A percentile compares a stretch with the other conserved stretches of the same genome.
Evolutionary conservation across 2,329 filamentous ascomycete species (phyloP).

Genomic region (Aspergillus fumigatus): DNA sequence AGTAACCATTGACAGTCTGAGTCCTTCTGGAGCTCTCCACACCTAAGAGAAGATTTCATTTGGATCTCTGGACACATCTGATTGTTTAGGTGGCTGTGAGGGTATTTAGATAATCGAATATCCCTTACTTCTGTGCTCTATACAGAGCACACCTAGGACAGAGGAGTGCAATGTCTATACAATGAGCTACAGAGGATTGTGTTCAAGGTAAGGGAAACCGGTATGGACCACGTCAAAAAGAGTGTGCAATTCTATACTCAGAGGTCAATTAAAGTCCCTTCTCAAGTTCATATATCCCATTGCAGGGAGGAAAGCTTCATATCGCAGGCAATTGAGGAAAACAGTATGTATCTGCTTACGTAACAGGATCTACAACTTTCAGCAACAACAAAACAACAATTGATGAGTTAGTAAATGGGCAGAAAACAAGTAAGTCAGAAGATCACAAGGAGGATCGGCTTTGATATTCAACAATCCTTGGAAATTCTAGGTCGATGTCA

Average conservation of each 20-base stretch:
- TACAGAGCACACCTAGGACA: neutral
- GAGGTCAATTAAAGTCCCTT: neutral
- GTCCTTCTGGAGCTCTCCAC: neutral
- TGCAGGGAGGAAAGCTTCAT: too few species aligned
- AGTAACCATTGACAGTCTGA: neutral
- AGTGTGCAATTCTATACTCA: neutral
- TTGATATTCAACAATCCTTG: neutral
- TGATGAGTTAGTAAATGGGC: neutral
- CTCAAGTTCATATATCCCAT: neutral
- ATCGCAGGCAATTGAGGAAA: neutral
- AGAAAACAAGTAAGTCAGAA: neutral
- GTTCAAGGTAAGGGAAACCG: neutral
- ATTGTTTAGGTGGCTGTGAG: neutral
- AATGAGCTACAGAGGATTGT: neutral
- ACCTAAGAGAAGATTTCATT: neutral
- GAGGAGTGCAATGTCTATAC: neutral
- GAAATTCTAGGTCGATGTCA: neutral
- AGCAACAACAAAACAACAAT: slow-evolving; percentile 2
- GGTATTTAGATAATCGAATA: neutral
- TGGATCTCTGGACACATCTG: neutral
- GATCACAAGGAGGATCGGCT: neutral
- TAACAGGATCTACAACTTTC: slow-evolving; percentile 4
- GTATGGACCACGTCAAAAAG: neutral
- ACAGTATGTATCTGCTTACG: slow-evolving; percentile 2
- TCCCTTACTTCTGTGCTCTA: neutral